A percentile compares a stretch with the other conserved stretches of the same genome.
Evolutionary conservation across 768 basidiomycete species (phyloP).

Genomic region (Macrocybe gigantea): DNA sequence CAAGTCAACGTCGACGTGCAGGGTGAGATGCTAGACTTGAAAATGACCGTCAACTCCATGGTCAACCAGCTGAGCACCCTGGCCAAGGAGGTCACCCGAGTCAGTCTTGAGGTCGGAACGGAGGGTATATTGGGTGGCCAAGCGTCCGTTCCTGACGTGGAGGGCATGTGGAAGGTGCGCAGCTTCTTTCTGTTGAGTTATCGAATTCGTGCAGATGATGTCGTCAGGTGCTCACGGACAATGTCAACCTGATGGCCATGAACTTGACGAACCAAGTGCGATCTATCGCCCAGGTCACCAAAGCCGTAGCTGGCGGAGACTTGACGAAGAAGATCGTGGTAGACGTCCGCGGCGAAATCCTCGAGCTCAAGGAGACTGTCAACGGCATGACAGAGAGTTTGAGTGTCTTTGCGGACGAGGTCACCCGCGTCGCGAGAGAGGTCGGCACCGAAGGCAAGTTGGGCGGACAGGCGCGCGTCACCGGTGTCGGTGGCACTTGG

Average conservation of each 20-base stretch:
- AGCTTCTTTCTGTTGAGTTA: background rate
- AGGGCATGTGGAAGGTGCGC: slow-evolving; percentile 88
- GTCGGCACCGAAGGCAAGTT: slow-evolving; percentile 95
- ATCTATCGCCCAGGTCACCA: slow-evolving; percentile 82
- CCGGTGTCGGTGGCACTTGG: slow-evolving; percentile 96
- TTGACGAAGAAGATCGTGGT: slow-evolving; percentile 91
- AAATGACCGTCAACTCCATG: slow-evolving; percentile 85
- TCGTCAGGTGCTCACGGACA: slow-evolving; percentile 55
- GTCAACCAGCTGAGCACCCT: slow-evolving; percentile 73
- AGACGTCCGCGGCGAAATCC: slow-evolving; percentile 88
- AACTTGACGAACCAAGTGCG: slow-evolving; percentile 90
- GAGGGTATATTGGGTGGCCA: slow-evolving; percentile 94
- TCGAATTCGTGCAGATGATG: background rate
- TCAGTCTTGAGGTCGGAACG: slow-evolving; percentile 87
- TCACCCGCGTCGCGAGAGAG: slow-evolving; percentile 83
- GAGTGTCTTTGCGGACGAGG: slow-evolving; percentile 81
- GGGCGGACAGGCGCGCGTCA: slow-evolving; percentile 91
- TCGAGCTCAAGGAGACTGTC: slow-evolving; percentile 86
- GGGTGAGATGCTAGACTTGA: slow-evolving; percentile 89
- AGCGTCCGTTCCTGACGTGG: slow-evolving; percentile 85
- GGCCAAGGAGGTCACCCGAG: slow-evolving; percentile 83
- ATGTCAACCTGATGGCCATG: slow-evolving; percentile 87
- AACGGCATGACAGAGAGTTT: slow-evolving; percentile 92
- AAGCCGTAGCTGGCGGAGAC: slow-evolving; percentile 91
- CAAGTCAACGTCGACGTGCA: slow-evolving; percentile 89